A percentile compares a stretch with the other conserved stretches of the same genome.
Conservation (phyloP, 345 rosid genomes). For the Cardiospermum halicacabum region DNA sequence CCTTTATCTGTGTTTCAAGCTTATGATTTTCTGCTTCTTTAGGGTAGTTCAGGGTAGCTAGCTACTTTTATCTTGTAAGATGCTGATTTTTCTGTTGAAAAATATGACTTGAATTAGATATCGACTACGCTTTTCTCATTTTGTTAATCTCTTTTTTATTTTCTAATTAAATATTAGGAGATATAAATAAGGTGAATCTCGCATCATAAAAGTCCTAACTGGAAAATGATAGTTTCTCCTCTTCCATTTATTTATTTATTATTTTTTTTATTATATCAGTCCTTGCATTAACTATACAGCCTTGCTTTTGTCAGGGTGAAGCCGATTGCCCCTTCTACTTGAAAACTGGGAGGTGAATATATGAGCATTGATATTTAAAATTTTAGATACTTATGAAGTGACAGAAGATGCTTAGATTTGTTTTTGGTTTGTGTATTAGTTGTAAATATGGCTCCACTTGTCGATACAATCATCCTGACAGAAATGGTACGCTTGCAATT, state of each 20-base stretch:
- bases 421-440: constrained; percentile 33
- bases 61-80: neutral
- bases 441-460: constrained; percentile 94
- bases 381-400: neutral
- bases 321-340: constrained; percentile 89
- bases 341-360: constrained; percentile 85
- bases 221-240: neutral
- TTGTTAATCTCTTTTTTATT: neutral
- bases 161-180: neutral
- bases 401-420: constrained; percentile 6
- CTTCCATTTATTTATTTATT: neutral
- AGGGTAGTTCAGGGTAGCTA: neutral
- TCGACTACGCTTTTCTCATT: neutral
- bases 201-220: neutral
- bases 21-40: neutral
- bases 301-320: constrained; percentile 65
- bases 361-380: neutral
- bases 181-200: neutral
- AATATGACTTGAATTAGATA: neutral
- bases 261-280: too few species aligned
- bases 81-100: neutral
- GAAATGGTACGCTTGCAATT: constrained; percentile 50
- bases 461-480: constrained; percentile 94
- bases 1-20: neutral
- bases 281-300: neutral